These are phyloP conservation scores for Fusarium redolens DNA, from an alignment of 2,329 filamentous ascomycete genomes.

Conservation along the genomic window DNA sequence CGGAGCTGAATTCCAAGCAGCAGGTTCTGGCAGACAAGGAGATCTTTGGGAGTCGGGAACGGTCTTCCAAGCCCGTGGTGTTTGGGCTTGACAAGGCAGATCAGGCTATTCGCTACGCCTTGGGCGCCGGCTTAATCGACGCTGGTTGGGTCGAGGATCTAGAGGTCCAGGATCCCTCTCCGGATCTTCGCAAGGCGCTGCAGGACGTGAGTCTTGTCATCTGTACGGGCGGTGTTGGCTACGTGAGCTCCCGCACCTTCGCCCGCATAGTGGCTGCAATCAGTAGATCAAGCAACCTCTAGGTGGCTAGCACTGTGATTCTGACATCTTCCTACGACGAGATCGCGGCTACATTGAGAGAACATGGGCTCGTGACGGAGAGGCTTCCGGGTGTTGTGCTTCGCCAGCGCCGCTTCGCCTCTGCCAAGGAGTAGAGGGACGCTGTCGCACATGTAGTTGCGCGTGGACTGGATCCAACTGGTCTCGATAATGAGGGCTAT, in stretches of 20 bases:
- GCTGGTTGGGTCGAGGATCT: not conserved
- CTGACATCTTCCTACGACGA: not conserved
- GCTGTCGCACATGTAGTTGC: not conserved
- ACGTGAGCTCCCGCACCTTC: not conserved
- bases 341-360: not conserved
- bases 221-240: not conserved
- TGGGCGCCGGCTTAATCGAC: not conserved
- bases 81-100: not conserved
- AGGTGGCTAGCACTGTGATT: not conserved
- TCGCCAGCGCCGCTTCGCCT: not conserved
- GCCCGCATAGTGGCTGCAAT: not conserved
- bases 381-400: not conserved
- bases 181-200: fast-evolving
- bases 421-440: not conserved
- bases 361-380: not conserved
- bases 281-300: not conserved
- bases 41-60: not conserved
- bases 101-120: not conserved
- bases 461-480: not conserved
- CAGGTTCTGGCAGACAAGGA: not conserved
- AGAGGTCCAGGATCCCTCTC: not conserved
- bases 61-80: not conserved
- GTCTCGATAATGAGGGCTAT: not conserved
- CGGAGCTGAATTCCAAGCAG: fast-evolving
- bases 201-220: not conserved